Base-by-base conservation (phyloP, 768 basidiomycete species). In the Coprinopsis sp. region DNA sequence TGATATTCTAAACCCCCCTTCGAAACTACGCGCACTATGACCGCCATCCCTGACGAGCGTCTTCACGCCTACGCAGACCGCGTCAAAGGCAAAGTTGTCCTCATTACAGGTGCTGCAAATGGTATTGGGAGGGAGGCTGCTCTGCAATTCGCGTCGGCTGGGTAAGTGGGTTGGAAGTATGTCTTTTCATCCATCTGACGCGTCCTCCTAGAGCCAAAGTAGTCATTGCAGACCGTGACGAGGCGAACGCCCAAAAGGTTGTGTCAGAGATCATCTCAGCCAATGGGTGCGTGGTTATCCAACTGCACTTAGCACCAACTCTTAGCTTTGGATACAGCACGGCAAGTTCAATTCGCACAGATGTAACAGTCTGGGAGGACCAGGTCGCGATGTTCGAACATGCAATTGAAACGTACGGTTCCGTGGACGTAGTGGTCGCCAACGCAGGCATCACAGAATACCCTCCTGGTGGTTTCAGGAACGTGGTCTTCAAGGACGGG, bases 381-480 rank as follows among this genome's bases (percentile, higher is more conserved):
- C 74, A 75, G 44, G 67, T 76, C 6, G 63, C 67, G 3, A 51
- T 81, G 54, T 81, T 80, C 51, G 74, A 78, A 44, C 57, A 70
- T 24, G 75, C 77, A 3, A 61, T 76, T 18, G 50, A 64, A 21
- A 65, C 58, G 41, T 79, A 66, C 54, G 76, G 72, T 34, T 55
- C 70, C 2, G 76, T 82, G 3, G 78, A 81, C 51, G 61, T 79
- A 40, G 79, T 81, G 46, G 76, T 80, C 50, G 33, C 77, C n/a
- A 77, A 75, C 50, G 77, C 77, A 19, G 78, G 77, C 14, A 62
- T 77, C 21, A 48, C 59, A 21, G 74, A 76, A 54, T 33, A 52
- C 5, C 18, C 37, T 8, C 37, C 18, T 8, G 67, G 64, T 8
- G 31, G 50, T 2, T 68, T 71, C 45, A 56, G 58, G 21, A 53